Conservation (phyloP, 805 yeast species). For the Myxozyma kluyveri region DNA sequence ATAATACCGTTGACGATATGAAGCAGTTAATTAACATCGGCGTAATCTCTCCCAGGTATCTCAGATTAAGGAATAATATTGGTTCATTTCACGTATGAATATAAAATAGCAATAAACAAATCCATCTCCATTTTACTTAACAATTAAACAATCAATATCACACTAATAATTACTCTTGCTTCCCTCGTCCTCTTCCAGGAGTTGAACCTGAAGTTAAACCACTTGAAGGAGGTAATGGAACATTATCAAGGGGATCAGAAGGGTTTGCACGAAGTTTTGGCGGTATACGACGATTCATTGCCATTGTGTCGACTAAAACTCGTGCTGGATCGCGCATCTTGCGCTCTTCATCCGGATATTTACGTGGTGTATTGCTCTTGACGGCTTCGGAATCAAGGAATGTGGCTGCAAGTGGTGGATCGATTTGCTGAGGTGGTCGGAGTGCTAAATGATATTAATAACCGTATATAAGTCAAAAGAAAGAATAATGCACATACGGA, state of each 20-base stretch:
- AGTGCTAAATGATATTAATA: slow-evolving; percentile 15
- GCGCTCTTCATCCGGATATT: slow-evolving; percentile 1
- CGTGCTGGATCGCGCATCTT: slow-evolving; percentile 22
- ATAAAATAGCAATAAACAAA: too few relatives aligned
- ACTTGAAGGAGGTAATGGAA: slow-evolving; percentile 15
- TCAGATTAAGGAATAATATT: too few relatives aligned
- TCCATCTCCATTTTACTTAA: too few relatives aligned
- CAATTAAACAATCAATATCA: too few relatives aligned
- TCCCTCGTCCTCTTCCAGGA: slow-evolving; percentile 16
- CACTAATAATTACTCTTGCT: too few relatives aligned
- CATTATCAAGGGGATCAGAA: slow-evolving; percentile 15
- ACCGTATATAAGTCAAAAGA: neutral
- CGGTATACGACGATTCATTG: slow-evolving; percentile 4
- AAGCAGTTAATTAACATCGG: too few relatives aligned
- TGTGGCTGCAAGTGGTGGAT: slow-evolving; percentile 29
- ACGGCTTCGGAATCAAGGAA: slow-evolving; percentile 27
- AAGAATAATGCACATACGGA: slow-evolving; percentile 17
- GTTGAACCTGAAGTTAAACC: slow-evolving; percentile 15
- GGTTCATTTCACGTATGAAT: too few relatives aligned
- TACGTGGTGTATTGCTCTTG: slow-evolving; percentile 30
- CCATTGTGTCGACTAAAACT: slow-evolving; percentile 14
- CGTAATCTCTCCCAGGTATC: too few relatives aligned
- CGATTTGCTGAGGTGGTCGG: slow-evolving; percentile 30
- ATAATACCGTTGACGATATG: too few relatives aligned
- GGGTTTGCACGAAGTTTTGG: slow-evolving; percentile 13